Percentiles rank a stretch among this genome's conserved stretches.
Evolutionary conservation across 1,139 yeast genomes (phyloP).

Genomic region (Hemisphaericaspora subhashii): DNA sequence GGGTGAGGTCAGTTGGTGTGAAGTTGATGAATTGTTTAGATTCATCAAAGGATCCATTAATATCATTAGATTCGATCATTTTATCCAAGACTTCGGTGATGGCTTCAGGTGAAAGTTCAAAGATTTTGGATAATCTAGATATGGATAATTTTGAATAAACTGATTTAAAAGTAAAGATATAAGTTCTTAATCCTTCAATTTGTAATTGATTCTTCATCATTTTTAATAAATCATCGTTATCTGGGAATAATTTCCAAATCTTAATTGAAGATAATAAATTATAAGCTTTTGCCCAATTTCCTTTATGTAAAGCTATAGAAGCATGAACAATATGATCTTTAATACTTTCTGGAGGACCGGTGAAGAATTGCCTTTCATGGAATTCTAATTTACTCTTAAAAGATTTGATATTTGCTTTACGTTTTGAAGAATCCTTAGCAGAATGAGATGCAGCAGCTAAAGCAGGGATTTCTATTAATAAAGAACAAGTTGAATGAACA

Average conservation of each 20-base stretch:
- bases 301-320: slow-evolving; percentile 82
- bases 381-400: slow-evolving; percentile 91
- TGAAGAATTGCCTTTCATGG: slow-evolving; percentile 91
- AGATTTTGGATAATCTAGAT: slow-evolving; percentile 60
- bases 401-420: slow-evolving; percentile 73
- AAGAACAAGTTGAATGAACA: slow-evolving; percentile 86
- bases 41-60: slow-evolving; percentile 62
- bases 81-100: slow-evolving; percentile 67
- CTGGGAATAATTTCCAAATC: slow-evolving; percentile 85
- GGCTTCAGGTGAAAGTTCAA: slow-evolving; percentile 57
- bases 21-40: slow-evolving; percentile 56
- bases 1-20: slow-evolving; percentile 70
- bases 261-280: slow-evolving; percentile 73
- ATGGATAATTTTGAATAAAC: slow-evolving; percentile 78
- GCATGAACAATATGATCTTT: slow-evolving; percentile 94
- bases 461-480: slow-evolving; percentile 89
- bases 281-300: slow-evolving; percentile 85
- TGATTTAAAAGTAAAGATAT: slow-evolving; percentile 78
- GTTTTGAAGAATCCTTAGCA: slow-evolving; percentile 47
- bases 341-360: slow-evolving; percentile 97
- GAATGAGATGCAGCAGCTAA: slow-evolving; percentile 54
- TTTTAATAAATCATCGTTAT: slow-evolving; percentile 60
- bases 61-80: slow-evolving; percentile 76
- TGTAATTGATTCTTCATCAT: slow-evolving; percentile 80
- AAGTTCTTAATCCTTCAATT: slow-evolving; percentile 87